Evolutionary conservation across 352 stramenopile species (phyloP), one percentile per base, ranked within the genome.

Genomic region (Phytophthora crassamura): DNA sequence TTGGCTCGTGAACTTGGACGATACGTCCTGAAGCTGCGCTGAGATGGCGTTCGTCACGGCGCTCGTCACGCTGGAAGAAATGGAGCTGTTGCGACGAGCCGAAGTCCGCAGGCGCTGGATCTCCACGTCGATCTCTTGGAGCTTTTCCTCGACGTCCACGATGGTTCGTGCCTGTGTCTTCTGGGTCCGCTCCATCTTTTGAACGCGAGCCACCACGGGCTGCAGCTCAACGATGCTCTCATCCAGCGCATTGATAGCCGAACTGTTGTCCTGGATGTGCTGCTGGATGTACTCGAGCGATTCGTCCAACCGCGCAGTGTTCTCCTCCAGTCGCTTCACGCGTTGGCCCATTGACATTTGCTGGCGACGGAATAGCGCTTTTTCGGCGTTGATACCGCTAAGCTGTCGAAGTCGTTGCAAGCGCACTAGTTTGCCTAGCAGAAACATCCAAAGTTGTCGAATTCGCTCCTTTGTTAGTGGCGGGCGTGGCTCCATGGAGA

Each of bases 321-420:
- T 78, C 55, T 90, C 81, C 56, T 92, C 84, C 0, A 92, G 69
- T 4, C 81, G 68, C 50, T 78, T 78, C 3, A 92, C 76, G 3
- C 81, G 81, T 9, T 78, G 72, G 2, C 84, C 84, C 61, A 92
- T 86, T 4, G 84, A 90, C 9, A 86, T 74, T 53, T 88, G 83
- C 32, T 88, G 65, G 40, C 76, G 80, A 10, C 76, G 79, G 59
- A 89, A 89, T 0, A 90, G 57, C 7, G 75, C 68, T 54, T 72
- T 74, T 28, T 90, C 81, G 11, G 76, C 62, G 25, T 70, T 86
- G 9, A 76, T 52, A 22, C 78, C 81, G 18, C 81, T 82, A 41
- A 90, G 67, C 33, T 77, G 71, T 28, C 87, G 77, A 18, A 91
- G 57, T 1, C 83, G 78, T 46, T 76, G 62, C 45, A 91, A 39